phyloP scores from a whole-genome alignment of 306 rosid species.

The Mimosa pudica region DNA sequence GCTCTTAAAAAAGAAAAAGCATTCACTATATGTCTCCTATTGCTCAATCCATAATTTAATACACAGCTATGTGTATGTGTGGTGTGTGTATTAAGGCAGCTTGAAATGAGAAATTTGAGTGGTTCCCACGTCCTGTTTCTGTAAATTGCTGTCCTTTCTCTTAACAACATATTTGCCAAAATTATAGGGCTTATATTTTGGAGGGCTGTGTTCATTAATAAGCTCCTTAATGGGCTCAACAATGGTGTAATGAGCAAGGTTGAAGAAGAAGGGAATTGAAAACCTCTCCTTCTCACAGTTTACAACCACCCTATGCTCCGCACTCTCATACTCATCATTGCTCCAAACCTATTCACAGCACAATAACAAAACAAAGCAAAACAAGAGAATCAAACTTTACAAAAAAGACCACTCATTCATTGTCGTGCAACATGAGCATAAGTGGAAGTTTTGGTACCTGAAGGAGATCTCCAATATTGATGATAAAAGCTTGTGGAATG shows the following conservation, averaged over 20 bases:
- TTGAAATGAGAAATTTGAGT: slow-evolving; percentile 51
- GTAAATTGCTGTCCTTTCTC: slow-evolving; percentile 46
- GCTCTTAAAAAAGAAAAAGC: no score
- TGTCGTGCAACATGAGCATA: not conserved
- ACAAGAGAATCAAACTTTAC: not conserved
- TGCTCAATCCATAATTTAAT: not conserved
- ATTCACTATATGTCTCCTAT: no score
- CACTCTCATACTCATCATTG: slow-evolving; percentile 33
- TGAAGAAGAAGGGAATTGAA: slow-evolving; percentile 52
- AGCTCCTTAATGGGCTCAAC: slow-evolving; percentile 55
- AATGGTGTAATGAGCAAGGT: slow-evolving; percentile 60
- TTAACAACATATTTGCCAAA: slow-evolving; percentile 55
- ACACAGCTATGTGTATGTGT: not conserved
- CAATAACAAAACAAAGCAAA: not conserved
- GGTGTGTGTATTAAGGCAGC: not conserved
- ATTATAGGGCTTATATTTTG: slow-evolving; percentile 49
- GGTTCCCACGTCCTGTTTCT: slow-evolving; percentile 52
- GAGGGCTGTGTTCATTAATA: slow-evolving; percentile 41
- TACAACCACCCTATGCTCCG: slow-evolving; percentile 37
- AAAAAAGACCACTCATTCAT: no score
- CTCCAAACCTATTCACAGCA: slow-evolving; percentile 37
- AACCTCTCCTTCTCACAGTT: slow-evolving; percentile 54
- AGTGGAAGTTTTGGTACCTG: slow-evolving; percentile 13
- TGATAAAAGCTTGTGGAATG: slow-evolving; percentile 43
- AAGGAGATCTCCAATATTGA: slow-evolving; percentile 43